phyloP scores from a whole-genome alignment of 1,284 basidiomycete genomes.

The Taiwanofungus camphoratus region DNA sequence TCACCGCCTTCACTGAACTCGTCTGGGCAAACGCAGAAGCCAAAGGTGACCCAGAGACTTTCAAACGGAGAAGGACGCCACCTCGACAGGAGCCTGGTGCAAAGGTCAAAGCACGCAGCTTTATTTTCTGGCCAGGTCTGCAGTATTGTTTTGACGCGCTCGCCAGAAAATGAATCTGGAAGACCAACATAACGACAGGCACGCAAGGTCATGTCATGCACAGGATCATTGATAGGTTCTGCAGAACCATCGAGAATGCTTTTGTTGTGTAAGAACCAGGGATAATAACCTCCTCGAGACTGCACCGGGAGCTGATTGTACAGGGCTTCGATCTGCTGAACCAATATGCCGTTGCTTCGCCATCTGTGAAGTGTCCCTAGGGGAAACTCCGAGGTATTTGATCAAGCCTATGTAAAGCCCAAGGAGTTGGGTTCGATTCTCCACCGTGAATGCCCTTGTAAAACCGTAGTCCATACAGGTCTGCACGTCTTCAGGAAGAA shows the following conservation, averaged over 20 bases:
- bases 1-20: slow-evolving; percentile 18
- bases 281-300: slow-evolving; percentile 20
- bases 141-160: slow-evolving; percentile 4
- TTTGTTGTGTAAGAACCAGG: slow-evolving; percentile 32
- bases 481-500: slow-evolving; percentile 26
- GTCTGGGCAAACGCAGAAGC: slow-evolving; percentile 26
- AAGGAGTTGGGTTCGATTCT: slow-evolving; percentile 21
- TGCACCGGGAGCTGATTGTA: slow-evolving; percentile 23
- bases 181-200: slow-evolving; percentile 4
- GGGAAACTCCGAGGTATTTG: slow-evolving; percentile 15
- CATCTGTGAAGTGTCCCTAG: slow-evolving; percentile 29
- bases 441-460: slow-evolving; percentile 13
- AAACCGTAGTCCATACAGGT: slow-evolving; percentile 35
- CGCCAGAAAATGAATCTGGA: slow-evolving; percentile 8
- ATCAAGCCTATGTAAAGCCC: slow-evolving; percentile 31
- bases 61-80: slow-evolving; percentile 16
- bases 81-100: slow-evolving; percentile 8
- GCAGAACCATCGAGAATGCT: slow-evolving; percentile 22
- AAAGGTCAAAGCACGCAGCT: slow-evolving; percentile 13
- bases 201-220: neutral
- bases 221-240: neutral
- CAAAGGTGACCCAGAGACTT: slow-evolving; percentile 21
- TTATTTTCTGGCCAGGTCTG: slow-evolving; percentile 10
- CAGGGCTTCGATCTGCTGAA: slow-evolving; percentile 28
- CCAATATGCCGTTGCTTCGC: slow-evolving; percentile 26